Evolutionary conservation across 2,329 filamentous ascomycete genomes (phyloP), one percentile per base, ranked within the genome.

Genomic region (Phyllosticta capitalensis): DNA sequence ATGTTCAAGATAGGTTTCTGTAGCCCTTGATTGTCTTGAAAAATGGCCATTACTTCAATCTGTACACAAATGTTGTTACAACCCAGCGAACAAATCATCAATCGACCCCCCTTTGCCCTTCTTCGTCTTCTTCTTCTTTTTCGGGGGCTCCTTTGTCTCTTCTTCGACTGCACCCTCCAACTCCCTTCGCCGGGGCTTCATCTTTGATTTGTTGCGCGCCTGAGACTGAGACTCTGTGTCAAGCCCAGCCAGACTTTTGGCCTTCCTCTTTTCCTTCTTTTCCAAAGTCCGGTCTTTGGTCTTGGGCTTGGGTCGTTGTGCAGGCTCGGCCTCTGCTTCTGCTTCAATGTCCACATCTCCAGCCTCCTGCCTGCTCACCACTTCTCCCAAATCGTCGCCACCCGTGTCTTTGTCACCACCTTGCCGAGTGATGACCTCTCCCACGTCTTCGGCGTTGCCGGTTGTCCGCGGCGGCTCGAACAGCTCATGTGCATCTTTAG

Each of bases 71-170:
- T n/a, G n/a, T n/a, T 45, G n/a, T 28, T 60, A 60, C 19, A 60
- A 14, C 5, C 58, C 58, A 4, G 58, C 58, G 17, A 60, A 60
- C 28, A 60, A 14, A 20, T 60, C 58, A 33, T 60, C 58, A 20
- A 60, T 60, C 7, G 58, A 30, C 17, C 45, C 56, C 12, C n/a
- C 20, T 48, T 56, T 56, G 21, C 30, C 6, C 21, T 60, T 60
- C 33, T 56, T 60, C n/a, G 21, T 49, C 33, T 54, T 60, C 54
- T 60, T 60, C 53, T 55, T 59, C 22, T 58, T 59, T 22, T 54
- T 59, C 12, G 51, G 51, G 20, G 56, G 56, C 12, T 54, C 56
- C 30, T 49, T 48, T 7, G 14, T 7, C 30, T 59, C 56, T 2
- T 14, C 5, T 20, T 33, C 51, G 1, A 21, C 17, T 7, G 9